Evolutionary conservation across 306 rosid genomes (phyloP), one percentile per base, ranked within the genome.

Genomic region (Trifolium dubium): DNA sequence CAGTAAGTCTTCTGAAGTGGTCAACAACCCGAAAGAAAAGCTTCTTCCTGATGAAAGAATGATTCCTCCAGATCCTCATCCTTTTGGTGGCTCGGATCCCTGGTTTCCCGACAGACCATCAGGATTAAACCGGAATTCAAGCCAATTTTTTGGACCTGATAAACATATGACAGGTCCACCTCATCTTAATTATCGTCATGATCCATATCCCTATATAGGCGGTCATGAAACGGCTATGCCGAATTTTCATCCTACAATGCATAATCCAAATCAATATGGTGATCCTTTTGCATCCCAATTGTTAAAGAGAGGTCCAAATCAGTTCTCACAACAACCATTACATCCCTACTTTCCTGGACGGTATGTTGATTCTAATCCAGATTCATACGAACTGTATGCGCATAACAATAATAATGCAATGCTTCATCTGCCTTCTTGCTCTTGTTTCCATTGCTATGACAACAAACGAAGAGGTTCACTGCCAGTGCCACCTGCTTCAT

Each of bases 371-470:
- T 41, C 77, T 43, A 84, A 82, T 83, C 80, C 85, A 30, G 90
- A 88, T 72, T 82, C 85, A 11, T 87, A 80, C 55, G 87, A 83
- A 51, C 82, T 78, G 23, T 92, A 83, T 74, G 82, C 88, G 7
- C 87, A 74, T 35, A 31, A 31, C 11, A 58, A 28, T 29, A 58
- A 60, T 31, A 83, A 84, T 71, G 73, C 90, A 54, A 75, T 80
- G 64, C 83, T 81, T 82, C 99, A 95, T 81, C 96, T 56, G 4
- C 89, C 92, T 83, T 79, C 96, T 72, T 95, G 99, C 78, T 79
- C 96, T 47, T 95, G 99, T 83, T 85, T 82, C 56, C 89, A 82
- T 71, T 95, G 99, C 84, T 85, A 87, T 75, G 91, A 90, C 49
- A 85, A 81, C 78, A 85, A 76, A 67, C 78, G 72, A 58, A 83